Evolutionary conservation across 495 filamentous ascomycete genomes (phyloP).

Genomic region (Xylaria nigripes): DNA sequence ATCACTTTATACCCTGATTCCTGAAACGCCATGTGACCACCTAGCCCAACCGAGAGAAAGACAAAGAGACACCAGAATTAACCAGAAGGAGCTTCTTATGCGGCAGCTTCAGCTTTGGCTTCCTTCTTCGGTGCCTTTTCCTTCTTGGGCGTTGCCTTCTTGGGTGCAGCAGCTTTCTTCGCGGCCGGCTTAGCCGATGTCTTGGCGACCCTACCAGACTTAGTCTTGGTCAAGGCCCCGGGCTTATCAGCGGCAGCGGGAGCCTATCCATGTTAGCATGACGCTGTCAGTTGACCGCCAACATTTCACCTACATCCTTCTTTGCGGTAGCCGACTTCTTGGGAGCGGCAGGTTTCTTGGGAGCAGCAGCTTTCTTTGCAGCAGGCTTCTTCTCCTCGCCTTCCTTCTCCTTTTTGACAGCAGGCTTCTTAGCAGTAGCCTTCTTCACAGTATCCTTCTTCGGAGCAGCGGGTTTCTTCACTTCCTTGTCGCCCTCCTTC

Average conservation of each 20-base stretch:
- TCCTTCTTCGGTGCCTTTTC: conserved; percentile 57
- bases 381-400: conserved; percentile 37
- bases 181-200: conserved; percentile 44
- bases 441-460: conserved; percentile 39
- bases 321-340: conserved; percentile 47
- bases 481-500: conserved; percentile 42
- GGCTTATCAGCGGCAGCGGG: conserved; percentile 64
- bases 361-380: conserved; percentile 44
- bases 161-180: conserved; percentile 51
- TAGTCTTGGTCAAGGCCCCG: conserved; percentile 73
- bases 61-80: conserved; percentile 14
- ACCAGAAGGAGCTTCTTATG: conserved; percentile 12
- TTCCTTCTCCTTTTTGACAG: conserved; percentile 49
- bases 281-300: background rate
- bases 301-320: conserved; percentile 31
- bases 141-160: conserved; percentile 58
- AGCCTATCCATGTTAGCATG: conserved; percentile 21
- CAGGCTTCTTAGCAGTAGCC: conserved; percentile 36
- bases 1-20: conserved; percentile 22
- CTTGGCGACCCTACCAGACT: conserved; percentile 86
- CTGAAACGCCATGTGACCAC: conserved; percentile 26
- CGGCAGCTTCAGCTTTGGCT: conserved; percentile 40
- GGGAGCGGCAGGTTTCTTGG: conserved; percentile 45
- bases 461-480: conserved; percentile 27
- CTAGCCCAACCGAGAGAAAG: conserved; percentile 15